Evolutionary conservation across 2,329 filamentous ascomycete genomes (phyloP).

Genomic region (Talaromyces sp.): DNA sequence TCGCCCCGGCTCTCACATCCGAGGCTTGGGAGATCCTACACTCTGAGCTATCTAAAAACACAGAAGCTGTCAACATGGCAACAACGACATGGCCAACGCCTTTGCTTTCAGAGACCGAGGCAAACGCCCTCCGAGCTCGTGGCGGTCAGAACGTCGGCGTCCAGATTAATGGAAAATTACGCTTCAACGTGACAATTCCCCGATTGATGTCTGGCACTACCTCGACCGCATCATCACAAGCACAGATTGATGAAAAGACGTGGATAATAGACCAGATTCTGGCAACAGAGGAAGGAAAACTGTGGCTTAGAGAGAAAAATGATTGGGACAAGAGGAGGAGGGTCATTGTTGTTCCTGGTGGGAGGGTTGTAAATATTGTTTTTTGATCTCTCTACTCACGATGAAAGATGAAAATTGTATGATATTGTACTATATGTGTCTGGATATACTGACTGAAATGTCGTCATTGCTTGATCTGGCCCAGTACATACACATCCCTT

Average conservation of each 20-base stretch:
- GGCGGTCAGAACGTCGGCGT: constrained; percentile 57
- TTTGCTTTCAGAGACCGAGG: constrained; percentile 37
- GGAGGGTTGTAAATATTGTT: constrained; percentile 73
- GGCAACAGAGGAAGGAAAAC: constrained; percentile 57
- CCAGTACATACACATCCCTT: background rate
- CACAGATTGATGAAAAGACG: constrained; percentile 43
- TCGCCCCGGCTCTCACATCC: constrained; percentile 75
- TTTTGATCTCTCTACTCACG: constrained; percentile 31
- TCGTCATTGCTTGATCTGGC: background rate
- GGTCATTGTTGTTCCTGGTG: constrained; percentile 63
- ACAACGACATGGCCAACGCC: constrained; percentile 56
- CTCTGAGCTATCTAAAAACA: constrained; percentile 20
- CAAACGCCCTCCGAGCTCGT: constrained; percentile 49
- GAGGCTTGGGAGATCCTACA: constrained; percentile 70
- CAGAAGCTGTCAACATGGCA: constrained; percentile 40
- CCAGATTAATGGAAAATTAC: constrained; percentile 76
- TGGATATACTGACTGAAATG: background rate
- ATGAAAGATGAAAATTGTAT: background rate
- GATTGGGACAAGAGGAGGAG: constrained; percentile 56
- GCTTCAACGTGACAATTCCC: constrained; percentile 64
- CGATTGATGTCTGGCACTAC: constrained; percentile 38
- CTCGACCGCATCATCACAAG: constrained; percentile 28
- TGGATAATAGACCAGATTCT: constrained; percentile 64
- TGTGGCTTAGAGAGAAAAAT: constrained; percentile 52
- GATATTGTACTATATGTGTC: constrained; percentile 3